Conservation (phyloP, 306 rosid genomes). For the Carpinus viminea region DNA sequence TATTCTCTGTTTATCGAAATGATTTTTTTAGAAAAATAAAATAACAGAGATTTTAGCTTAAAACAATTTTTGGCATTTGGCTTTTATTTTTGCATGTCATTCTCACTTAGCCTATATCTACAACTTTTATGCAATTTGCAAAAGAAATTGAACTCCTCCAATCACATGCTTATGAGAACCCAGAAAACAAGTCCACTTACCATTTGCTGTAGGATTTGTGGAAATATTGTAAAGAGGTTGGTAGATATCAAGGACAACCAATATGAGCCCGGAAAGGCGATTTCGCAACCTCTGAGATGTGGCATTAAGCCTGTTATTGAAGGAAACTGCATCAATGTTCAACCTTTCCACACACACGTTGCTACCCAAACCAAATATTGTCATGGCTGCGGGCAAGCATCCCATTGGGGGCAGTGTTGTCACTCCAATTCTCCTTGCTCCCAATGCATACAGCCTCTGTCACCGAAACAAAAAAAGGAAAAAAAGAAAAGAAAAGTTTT, state of each 20-base stretch:
- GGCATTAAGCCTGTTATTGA: slow-evolving; percentile 51
- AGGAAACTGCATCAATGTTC: slow-evolving; percentile 52
- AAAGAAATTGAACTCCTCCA: too few relatives aligned
- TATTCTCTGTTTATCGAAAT: too few relatives aligned
- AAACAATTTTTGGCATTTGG: too few relatives aligned
- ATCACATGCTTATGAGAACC: too few relatives aligned
- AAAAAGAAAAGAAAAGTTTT: too few relatives aligned
- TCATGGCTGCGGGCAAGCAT: slow-evolving; percentile 60
- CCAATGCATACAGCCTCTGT: slow-evolving; percentile 14
- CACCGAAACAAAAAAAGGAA: too few relatives aligned
- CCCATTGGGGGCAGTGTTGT: slow-evolving; percentile 71
- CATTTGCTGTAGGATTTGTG: slow-evolving; percentile 57
- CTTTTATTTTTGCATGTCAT: too few relatives aligned
- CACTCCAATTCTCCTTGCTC: slow-evolving; percentile 75
- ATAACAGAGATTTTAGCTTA: too few relatives aligned
- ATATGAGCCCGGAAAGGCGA: slow-evolving; percentile 48
- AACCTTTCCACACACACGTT: slow-evolving; percentile 49
- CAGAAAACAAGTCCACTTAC: slow-evolving; percentile 15
- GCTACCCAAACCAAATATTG: slow-evolving; percentile 59
- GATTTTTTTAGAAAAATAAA: too few relatives aligned
- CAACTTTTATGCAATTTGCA: too few relatives aligned
- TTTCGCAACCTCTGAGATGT: slow-evolving; percentile 58
- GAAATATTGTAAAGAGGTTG: slow-evolving; percentile 53
- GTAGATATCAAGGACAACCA: slow-evolving; percentile 60
- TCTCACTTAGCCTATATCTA: too few relatives aligned